Base-by-base conservation (phyloP, 805 yeast genomes). In the Barnettozyma siamensis region DNA sequence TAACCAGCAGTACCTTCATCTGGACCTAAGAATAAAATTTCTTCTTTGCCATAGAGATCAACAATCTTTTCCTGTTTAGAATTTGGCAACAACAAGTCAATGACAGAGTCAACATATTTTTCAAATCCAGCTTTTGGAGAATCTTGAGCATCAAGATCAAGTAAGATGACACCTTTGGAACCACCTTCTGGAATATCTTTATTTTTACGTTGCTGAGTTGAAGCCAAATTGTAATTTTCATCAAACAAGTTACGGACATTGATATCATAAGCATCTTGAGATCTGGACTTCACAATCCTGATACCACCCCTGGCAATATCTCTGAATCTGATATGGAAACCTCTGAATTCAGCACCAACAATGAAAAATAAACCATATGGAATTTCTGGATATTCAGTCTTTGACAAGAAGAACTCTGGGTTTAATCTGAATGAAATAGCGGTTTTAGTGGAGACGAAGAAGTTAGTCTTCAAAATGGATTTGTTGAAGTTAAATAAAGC, bases 141-240 rank as follows among this genome's bases (percentile, higher is more conserved):
- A 31, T 77, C 84, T 63, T 85, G 95, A 18, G 88, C 83, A 33
- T 68, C 69, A 40, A 63, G 47, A 57, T 83, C 89, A 51, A 91
- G 72, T 55, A 91, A 73, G 43, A 93, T 85, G 36, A 93, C 99
- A 68, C 99, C 99, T 64, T 91, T 91, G 31, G 97, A 87, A 29
- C 99, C 99, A 60, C 99, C 98, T 72, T 91, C 99, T 37, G 99
- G 98, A 45, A 91, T 93, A 69, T 91, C 99, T 70, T 91, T 91
- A 69, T 91, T 93, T 67, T 91, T 91, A 51, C 91, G 76, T 69
- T 93, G 99, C 67, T 91, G 99, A 33, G 99, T 91, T 42, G 82
- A 78, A 31, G 99, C 98, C 64, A 91, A 75, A 62, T 89, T 89
- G 67, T 93, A 91, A 67, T 93, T 91, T 66, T 91, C 99, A 63